Evolutionary conservation across 2,329 filamentous ascomycete species (phyloP).

Genomic region (Diplocarpon rosae): DNA sequence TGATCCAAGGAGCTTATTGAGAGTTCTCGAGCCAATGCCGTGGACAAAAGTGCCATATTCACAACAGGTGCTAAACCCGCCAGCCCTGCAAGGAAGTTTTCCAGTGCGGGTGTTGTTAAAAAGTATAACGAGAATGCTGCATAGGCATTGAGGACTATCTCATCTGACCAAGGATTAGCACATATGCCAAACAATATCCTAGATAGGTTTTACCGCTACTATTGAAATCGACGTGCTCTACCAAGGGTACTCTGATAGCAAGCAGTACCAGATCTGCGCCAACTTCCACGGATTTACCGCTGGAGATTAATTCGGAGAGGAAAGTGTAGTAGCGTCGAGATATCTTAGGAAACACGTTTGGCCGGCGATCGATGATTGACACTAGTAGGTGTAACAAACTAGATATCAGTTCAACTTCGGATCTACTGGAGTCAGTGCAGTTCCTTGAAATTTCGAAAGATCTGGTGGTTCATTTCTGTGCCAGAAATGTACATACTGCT

Average conservation of each 20-base stretch:
- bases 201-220: constrained; percentile 10
- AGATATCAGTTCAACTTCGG: constrained; percentile 9
- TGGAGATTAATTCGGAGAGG: constrained; percentile 19
- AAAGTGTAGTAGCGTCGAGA: constrained; percentile 23
- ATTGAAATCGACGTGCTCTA: constrained; percentile 5
- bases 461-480: background rate
- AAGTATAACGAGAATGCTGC: constrained; percentile 24
- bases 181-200: background rate
- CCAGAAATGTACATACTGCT: constrained; percentile 16
- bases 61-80: constrained; percentile 18
- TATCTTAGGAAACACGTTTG: constrained; percentile 18
- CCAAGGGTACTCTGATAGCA: constrained; percentile 21
- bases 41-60: constrained; percentile 21
- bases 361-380: constrained; percentile 15
- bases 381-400: constrained; percentile 20
- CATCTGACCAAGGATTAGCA: constrained; percentile 12
- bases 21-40: constrained; percentile 19
- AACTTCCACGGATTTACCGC: constrained; percentile 1
- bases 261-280: constrained; percentile 13
- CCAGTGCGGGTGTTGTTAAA: constrained; percentile 24
- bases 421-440: constrained; percentile 15
- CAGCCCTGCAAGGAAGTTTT: constrained; percentile 15
- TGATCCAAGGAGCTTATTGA: constrained; percentile 15
- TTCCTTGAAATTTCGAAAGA: background rate
- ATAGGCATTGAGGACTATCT: constrained; percentile 16